phyloP scores from a whole-genome alignment of 108 stramenopile genomes.

The Cylindrotheca closterium region DNA sequence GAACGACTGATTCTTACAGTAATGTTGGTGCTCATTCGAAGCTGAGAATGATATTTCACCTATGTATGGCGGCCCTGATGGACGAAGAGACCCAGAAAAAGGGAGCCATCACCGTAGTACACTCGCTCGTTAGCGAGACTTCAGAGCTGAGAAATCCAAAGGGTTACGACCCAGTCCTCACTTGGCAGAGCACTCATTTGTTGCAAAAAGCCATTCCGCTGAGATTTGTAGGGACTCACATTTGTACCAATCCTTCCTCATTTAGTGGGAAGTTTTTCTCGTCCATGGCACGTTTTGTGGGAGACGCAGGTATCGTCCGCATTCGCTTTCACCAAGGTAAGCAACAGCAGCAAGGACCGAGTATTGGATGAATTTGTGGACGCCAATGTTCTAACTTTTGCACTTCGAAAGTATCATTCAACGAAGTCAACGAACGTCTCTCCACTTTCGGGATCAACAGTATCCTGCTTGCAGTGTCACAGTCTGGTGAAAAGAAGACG shows the following conservation, averaged over 20 bases:
- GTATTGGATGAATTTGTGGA: neutral
- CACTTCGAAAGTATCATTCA: too few relatives aligned
- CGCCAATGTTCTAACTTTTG: neutral
- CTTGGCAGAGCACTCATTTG: too few relatives aligned
- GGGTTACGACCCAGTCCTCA: neutral
- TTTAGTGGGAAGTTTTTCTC: too few relatives aligned
- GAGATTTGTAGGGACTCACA: too few relatives aligned
- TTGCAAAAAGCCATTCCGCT: too few relatives aligned
- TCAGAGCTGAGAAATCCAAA: neutral
- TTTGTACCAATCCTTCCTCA: too few relatives aligned
- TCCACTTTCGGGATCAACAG: neutral
- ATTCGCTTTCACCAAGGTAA: too few relatives aligned
- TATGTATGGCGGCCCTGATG: neutral
- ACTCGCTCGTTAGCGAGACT: conserved; percentile 5
- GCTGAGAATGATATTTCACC: neutral
- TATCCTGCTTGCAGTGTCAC: neutral
- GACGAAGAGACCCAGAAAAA: conserved; percentile 26
- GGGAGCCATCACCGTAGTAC: conserved; percentile 19
- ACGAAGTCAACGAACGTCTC: neutral
- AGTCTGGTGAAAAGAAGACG: neutral
- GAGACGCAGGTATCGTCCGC: neutral
- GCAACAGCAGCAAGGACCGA: too few relatives aligned
- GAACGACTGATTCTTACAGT: too few relatives aligned
- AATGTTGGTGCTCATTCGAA: neutral
- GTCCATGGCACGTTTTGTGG: neutral